Evolutionary conservation across 495 filamentous ascomycete genomes (phyloP).

Genomic region (Aspergillus panamensis): DNA sequence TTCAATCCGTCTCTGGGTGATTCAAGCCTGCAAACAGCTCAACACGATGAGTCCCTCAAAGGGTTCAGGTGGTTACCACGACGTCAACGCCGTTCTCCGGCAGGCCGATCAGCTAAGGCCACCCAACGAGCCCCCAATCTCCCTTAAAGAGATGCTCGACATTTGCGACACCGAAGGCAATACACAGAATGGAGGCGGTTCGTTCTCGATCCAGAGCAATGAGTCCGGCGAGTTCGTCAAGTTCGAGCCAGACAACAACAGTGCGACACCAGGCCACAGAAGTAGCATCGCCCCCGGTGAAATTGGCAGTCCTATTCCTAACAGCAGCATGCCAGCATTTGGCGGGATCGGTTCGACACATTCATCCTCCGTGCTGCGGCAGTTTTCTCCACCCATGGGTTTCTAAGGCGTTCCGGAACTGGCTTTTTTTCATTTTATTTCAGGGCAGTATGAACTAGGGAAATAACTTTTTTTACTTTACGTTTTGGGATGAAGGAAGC

Average conservation of each 20-base stretch:
- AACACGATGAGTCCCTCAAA: constrained; percentile 37
- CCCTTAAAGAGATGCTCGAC: constrained; percentile 71
- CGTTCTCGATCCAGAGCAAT: constrained; percentile 61
- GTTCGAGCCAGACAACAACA: constrained; percentile 54
- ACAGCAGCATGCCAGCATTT: constrained; percentile 42
- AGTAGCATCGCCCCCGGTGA: constrained; percentile 46
- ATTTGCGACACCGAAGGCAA: constrained; percentile 92
- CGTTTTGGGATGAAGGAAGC: constrained; percentile 13
- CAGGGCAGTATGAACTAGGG: constrained; percentile 6
- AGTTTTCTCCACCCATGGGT: constrained; percentile 40
- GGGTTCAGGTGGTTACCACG: constrained; percentile 54
- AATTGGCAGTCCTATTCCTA: constrained; percentile 49
- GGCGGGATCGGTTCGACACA: constrained; percentile 33
- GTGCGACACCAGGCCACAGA: constrained; percentile 37
- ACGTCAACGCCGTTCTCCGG: constrained; percentile 60
- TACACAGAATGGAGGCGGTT: constrained; percentile 80
- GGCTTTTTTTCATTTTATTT: not conserved
- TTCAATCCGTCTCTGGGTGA: constrained; percentile 55
- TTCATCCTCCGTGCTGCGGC: constrained; percentile 38
- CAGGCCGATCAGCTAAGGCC: constrained; percentile 61
- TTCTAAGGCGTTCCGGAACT: constrained; percentile 28
- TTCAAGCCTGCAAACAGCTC: constrained; percentile 58
- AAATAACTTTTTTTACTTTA: not conserved
- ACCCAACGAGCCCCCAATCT: constrained; percentile 54
- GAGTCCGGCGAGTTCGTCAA: constrained; percentile 55